Conservation (phyloP, 371 early-diverging fungal species). For the Synchytrium microbalum region DNA sequence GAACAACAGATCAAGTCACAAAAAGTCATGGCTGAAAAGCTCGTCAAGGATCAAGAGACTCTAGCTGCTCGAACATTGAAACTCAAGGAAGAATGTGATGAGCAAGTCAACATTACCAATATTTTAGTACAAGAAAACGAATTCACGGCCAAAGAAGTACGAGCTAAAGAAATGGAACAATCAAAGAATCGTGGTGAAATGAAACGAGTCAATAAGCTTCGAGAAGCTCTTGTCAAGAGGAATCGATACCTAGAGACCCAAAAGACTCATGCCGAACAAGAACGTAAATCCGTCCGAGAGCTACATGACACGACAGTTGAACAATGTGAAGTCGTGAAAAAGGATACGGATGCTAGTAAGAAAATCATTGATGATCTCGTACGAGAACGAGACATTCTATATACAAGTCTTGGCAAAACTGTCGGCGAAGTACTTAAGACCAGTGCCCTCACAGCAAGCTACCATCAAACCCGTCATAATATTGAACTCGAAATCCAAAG, state of each 20-base stretch:
- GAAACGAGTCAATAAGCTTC: constrained; percentile 34
- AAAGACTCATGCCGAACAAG: constrained; percentile 34
- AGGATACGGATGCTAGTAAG: constrained; percentile 28
- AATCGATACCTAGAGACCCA: constrained; percentile 38
- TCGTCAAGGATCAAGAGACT: constrained; percentile 37
- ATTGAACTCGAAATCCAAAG: constrained; percentile 39
- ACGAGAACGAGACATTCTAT: constrained; percentile 38
- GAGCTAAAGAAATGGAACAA: constrained; percentile 28
- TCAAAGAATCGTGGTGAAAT: constrained; percentile 32
- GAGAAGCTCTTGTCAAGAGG: constrained; percentile 39
- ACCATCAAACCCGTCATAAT: constrained; percentile 36
- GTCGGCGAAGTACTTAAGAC: constrained; percentile 25
- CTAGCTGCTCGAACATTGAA: constrained; percentile 33
- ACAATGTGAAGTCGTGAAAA: constrained; percentile 27
- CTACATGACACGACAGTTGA: constrained; percentile 24
- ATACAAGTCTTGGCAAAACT: constrained; percentile 28
- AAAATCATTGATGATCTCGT: constrained; percentile 39
- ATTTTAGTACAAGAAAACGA: constrained; percentile 37
- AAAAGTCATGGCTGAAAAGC: constrained; percentile 38
- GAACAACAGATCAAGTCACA: constrained; percentile 42
- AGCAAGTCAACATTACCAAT: constrained; percentile 35
- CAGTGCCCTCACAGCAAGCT: constrained; percentile 23
- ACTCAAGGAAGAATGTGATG: constrained; percentile 40
- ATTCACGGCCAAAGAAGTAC: constrained; percentile 21
- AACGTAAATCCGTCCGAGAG: constrained; percentile 32